Percentiles rank a stretch among this genome's conserved stretches.
Evolutionary conservation across 2,329 filamentous ascomycete species (phyloP).

Genomic region (Pochonia chlamydosporia): DNA sequence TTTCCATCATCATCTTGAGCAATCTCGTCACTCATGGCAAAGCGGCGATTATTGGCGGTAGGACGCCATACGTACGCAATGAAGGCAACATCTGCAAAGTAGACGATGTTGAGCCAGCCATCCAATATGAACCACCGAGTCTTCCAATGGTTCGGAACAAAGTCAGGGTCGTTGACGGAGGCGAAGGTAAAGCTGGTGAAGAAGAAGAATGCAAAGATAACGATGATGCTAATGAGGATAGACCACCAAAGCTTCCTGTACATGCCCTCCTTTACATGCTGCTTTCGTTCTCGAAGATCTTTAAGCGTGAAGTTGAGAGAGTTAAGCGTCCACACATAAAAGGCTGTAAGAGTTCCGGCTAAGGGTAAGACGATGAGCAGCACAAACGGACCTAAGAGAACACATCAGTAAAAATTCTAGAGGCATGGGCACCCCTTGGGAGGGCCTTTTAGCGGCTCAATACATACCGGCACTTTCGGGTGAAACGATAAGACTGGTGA

Average conservation of each 20-base stretch:
- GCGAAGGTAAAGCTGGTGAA: conserved; percentile 96
- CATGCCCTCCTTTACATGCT: conserved; percentile 89
- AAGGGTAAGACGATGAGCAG: conserved; percentile 90
- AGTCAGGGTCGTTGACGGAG: conserved; percentile 76
- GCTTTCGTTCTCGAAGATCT: conserved; percentile 89
- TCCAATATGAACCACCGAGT: conserved; percentile 95
- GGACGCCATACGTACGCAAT: conserved; percentile 95
- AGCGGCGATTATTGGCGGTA: conserved; percentile 91
- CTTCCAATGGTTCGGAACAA: conserved; percentile 96
- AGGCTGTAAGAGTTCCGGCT: conserved; percentile 85
- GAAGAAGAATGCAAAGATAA: conserved; percentile 98
- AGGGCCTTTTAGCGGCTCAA: not conserved
- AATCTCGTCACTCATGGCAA: conserved; percentile 98
- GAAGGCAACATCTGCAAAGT: conserved; percentile 87
- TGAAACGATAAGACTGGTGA: conserved; percentile 82
- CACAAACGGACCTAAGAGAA: conserved; percentile 67
- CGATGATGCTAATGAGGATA: conserved; percentile 83
- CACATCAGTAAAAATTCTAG: conserved; percentile 13
- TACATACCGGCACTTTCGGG: conserved; percentile 71
- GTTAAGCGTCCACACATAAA: conserved; percentile 98
- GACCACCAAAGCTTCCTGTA: conserved; percentile 99
- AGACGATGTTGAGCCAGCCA: conserved; percentile 95
- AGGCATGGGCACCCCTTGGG: not conserved
- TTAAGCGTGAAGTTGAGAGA: conserved; percentile 93
- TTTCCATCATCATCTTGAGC: conserved; percentile 94